Percentiles rank a stretch among this genome's conserved stretches.
Conservation (phyloP, 2,329 filamentous ascomycete genomes). For the Cylindrodendrum hubeiense region DNA sequence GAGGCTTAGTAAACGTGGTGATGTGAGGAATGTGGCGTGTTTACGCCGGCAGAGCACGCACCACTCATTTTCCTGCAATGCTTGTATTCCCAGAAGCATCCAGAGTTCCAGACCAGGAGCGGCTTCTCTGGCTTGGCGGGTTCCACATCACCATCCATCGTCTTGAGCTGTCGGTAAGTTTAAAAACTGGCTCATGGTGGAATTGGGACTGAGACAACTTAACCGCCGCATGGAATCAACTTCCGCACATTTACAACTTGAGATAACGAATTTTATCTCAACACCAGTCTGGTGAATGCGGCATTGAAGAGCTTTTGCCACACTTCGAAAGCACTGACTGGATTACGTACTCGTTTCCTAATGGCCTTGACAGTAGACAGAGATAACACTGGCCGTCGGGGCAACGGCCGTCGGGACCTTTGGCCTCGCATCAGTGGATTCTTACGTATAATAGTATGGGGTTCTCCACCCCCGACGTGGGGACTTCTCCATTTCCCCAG, state of each 20-base stretch:
- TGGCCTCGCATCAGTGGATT: background rate
- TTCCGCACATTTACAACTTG: too few species aligned
- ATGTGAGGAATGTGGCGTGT: background rate
- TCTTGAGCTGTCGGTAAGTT: background rate
- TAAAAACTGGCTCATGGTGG: background rate
- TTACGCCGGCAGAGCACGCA: background rate
- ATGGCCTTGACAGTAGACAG: background rate
- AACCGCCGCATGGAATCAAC: too few species aligned
- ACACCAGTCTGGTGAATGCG: too few species aligned
- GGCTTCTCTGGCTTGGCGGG: too few species aligned
- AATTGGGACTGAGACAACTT: background rate
- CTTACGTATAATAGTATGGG: background rate
- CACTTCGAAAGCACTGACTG: background rate
- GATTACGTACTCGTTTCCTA: background rate
- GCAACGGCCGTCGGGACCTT: background rate
- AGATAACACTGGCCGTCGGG: too few species aligned
- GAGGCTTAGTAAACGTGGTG: background rate
- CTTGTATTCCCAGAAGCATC: background rate
- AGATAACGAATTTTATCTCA: too few species aligned
- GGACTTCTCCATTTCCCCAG: background rate
- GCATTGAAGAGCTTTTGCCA: background rate
- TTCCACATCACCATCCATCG: too few species aligned
- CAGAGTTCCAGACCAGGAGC: background rate
- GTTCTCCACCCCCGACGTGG: background rate
- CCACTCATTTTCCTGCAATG: background rate